Base-by-base conservation (phyloP, 176 grass and related monocot genomes). In the Triticum dicoccoides region DNA sequence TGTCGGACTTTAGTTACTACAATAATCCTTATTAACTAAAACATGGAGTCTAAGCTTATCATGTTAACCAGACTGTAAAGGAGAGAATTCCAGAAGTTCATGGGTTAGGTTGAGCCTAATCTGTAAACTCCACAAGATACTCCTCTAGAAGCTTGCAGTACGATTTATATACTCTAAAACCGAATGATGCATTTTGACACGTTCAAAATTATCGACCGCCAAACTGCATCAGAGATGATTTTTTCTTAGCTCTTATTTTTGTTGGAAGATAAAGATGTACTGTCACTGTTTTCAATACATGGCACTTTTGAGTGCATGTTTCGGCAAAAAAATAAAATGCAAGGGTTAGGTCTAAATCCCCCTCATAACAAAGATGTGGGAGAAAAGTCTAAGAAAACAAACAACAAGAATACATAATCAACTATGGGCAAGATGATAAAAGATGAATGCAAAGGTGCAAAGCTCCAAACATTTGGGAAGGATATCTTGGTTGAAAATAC, bases 401-500 rank as follows among this genome's bases (percentile, higher is more conserved):
- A 73, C 69, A 73, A 25, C 21, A 5, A 73, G 70, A 73, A 45
- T 1, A 1, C 39, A 73, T 20, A 37, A 73, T 73, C 41, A 24
- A 73, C 51, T 24, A 72, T 41, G 69, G 69, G 35, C 4, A 73
- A 73, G 23, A 73, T 39, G 35, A 20, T 39, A 24, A 73, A 44
- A 21, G 69, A 14, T 44, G 38, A 38, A 73, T 66, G 27, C 63
- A 14, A 11, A 27, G 5, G 62, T 12, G 12, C 63, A 68, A 68
- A 68, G n/a, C 71, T 74, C 71, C 23, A 73, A 73, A 12, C 37
- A 24, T 44, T 73, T 6, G 11, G 69, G 69, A 8, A 6, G 11
- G 69, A 25, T 73, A 73, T 73, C 37, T 73, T 44, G 21, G 69
- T 73, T 73, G 11, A 73, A 73, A 73, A 73, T 73, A 73, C 69